phyloP scores from a whole-genome alignment of 192 early-diverging fungal species.

The Coemansia sp. region DNA sequence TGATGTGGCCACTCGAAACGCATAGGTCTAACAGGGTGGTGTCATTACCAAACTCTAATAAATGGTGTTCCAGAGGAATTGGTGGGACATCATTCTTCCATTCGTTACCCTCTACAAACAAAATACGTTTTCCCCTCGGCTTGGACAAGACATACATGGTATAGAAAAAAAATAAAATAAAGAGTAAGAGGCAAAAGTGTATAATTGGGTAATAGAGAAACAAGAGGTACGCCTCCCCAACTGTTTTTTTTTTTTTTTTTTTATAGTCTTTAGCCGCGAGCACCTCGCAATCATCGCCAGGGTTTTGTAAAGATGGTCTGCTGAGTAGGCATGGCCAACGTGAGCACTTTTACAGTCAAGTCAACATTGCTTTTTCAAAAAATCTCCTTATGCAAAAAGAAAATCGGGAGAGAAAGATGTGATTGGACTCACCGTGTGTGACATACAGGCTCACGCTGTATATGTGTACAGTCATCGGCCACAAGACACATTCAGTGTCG shows the following conservation, averaged over 20 bases:
- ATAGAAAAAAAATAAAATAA: not conserved
- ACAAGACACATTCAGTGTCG: not conserved
- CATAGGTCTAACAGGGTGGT: not conserved
- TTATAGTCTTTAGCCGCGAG: not conserved
- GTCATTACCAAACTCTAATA: not conserved
- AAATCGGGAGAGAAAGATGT: not conserved
- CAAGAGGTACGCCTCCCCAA: not conserved
- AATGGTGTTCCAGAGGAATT: not conserved
- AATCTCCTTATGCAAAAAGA: not conserved
- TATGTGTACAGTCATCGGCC: not conserved
- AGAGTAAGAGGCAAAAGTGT: not conserved
- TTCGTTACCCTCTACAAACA: not conserved
- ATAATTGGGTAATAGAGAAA: not conserved
- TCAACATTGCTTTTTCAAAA: not conserved
- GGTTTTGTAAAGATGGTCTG: not conserved
- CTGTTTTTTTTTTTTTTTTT: not conserved
- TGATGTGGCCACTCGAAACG: not conserved
- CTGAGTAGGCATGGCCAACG: not conserved
- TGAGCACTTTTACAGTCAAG: not conserved
- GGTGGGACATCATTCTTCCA: not conserved
- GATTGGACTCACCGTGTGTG: not conserved
- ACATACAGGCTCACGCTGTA: not conserved
- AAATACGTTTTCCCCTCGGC: not conserved
- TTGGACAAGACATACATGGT: not conserved
- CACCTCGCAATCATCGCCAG: not conserved